Evolutionary conservation across 192 early-diverging fungal species (phyloP), one percentile per base, ranked within the genome.

Genomic region (Coemansia sp.): DNA sequence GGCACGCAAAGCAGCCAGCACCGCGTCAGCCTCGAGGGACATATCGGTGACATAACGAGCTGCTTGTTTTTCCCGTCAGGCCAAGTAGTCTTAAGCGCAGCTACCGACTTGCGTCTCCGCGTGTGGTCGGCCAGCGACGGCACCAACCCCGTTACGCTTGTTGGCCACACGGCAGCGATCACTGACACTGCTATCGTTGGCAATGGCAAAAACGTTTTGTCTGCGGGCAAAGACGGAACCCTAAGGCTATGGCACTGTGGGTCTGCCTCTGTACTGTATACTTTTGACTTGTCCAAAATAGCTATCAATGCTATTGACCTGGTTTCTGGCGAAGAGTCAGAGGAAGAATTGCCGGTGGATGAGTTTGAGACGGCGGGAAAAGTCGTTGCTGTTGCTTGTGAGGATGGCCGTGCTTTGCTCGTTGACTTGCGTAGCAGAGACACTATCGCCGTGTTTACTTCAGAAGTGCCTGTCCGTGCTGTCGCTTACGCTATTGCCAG

Each of bases 121-220:
- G 78, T 94, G 64, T 94, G 92, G 92, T 92, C 92, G 24, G 91
- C 85, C 27, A 66, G 87, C 36, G 91, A 94, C 69, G 92, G 92
- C 55, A 82, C 81, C 34, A 92, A 91, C 64, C 92, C 92, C 11
- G 89, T 90, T 4, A 91, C 90, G 9, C 75, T 94, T 57, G 85
- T 74, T 20, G 92, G 91, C 22, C 92, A 94, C 71, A 87, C 80
- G 0, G 73, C 68, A 70, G 73, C 87, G 0, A 83, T 93, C 44
- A 89, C 89, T 15, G 88, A 91, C 55, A 81, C 85, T 10, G 89
- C 85, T 13, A 91, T 94, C 13, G 81, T 92, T 15, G 87, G 83
- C 29, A 66, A 75, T 24, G 92, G 92, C 70, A 83, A 87, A 72
- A 91, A 89, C 65, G 85, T 94, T 22, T 29, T 94, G 20, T 92